Evolutionary conservation across 2,329 filamentous ascomycete species (phyloP).

Genomic region (Alternaria longipes): DNA sequence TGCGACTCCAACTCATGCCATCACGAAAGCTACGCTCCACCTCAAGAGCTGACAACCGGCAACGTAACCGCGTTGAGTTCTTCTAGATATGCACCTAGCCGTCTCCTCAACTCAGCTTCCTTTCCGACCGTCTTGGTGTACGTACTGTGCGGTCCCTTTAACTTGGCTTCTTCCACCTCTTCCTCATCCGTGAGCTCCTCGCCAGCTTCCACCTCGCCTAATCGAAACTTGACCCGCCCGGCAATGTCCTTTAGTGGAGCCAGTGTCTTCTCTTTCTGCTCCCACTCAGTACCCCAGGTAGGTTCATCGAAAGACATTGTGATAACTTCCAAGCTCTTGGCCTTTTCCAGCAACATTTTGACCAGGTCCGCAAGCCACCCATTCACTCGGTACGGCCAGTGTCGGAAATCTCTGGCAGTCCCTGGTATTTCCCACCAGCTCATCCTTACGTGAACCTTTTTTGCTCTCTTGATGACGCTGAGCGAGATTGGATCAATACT

Average conservation of each 20-base stretch:
- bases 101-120: neutral
- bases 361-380: constrained; percentile 22
- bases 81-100: neutral
- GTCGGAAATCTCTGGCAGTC: neutral
- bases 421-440: neutral
- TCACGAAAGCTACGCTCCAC: neutral
- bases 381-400: neutral
- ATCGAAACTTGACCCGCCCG: constrained; percentile 11
- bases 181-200: neutral
- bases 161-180: neutral
- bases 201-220: constrained; percentile 20
- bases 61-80: neutral
- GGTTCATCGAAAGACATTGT: constrained; percentile 1
- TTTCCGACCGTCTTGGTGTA: too few species aligned
- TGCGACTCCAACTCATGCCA: neutral
- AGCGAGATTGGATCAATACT: constrained; percentile 1
- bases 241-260: constrained; percentile 17
- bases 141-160: neutral
- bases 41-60: neutral
- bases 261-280: constrained; percentile 17
- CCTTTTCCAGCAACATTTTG: constrained; percentile 20
- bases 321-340: neutral
- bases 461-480: constrained; percentile 3
- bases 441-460: constrained; percentile 15
- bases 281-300: constrained; percentile 3